These are phyloP conservation scores for Barbarea vulgaris DNA, from an alignment of 345 rosid species.

Conservation along the genomic window DNA sequence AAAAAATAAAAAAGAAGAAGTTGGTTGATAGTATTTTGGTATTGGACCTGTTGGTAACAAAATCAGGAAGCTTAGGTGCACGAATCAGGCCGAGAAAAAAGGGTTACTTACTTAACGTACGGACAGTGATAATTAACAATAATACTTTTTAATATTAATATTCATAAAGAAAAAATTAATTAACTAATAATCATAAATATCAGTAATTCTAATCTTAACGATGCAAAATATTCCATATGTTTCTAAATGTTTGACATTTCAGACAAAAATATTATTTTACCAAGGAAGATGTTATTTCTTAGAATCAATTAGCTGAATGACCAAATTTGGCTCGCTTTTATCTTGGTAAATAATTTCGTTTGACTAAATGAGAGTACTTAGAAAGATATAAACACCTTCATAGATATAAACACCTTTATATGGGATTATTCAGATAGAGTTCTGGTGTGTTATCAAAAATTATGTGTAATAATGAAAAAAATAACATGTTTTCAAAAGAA, in stretches of 20 bases:
- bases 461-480: no score
- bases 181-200: background rate
- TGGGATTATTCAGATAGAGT: no score
- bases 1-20: background rate
- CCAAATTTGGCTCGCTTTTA: no score
- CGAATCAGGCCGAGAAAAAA: conserved; percentile 6
- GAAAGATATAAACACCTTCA: no score
- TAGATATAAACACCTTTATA: no score
- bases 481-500: no score
- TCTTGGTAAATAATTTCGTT: no score
- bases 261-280: background rate
- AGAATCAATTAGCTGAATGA: no score
- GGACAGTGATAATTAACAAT: background rate
- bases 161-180: background rate
- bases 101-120: background rate
- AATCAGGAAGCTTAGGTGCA: conserved; percentile 18
- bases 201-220: background rate
- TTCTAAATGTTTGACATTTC: background rate
- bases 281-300: background rate
- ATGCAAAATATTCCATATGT: background rate
- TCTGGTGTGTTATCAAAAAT: no score
- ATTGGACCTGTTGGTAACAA: conserved; percentile 4
- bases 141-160: background rate
- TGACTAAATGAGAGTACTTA: background rate
- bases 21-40: background rate